Base-by-base conservation (phyloP, 2,329 filamentous ascomycete genomes). In the Xylariaceae sp. region DNA sequence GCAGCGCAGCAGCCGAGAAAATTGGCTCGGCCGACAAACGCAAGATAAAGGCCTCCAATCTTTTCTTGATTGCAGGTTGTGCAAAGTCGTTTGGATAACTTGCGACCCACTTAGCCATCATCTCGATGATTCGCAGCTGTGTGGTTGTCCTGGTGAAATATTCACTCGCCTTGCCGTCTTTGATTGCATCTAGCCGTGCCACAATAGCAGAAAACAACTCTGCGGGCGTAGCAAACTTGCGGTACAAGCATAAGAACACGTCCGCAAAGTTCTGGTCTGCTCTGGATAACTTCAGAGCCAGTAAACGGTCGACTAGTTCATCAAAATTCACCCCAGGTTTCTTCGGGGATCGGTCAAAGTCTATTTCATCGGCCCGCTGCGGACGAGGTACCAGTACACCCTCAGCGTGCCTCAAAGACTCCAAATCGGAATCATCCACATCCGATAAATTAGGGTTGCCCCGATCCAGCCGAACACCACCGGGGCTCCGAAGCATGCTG, bases 31-130 rank as follows among this genome's bases (percentile, higher is more conserved):
- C 81, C 19, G 88, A 81, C n/a, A 97, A 74, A 39, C 85, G 80
- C 16, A 76, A 73, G 34, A 95, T 86, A 64, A 99, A 94, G 21
- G 84, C 84, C 47, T 86, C 82, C 37, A 96, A 75, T 30, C 81
- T 83, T 59, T 80, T 83, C 60, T 85, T 84, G 1, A 90, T 95
- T 19, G 80, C 80, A 1, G 86, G 80, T 57, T 87, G 85, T 1
- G 91, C 91, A 75, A 97, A 96, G 70, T 99, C 94, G 15, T 91
- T 92, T 0, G 94, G 92, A 70, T 97, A 97, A 41, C 86, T 77
- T 15, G 86, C 85, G 1, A 95, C 86, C 94, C 94, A 99, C 68
- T 89, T 88, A 5, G 90, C 89, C 54, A 97, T 76, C 6, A 94
- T 84, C 61, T 88, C 86, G 37, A 96, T 85, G 57, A 92, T 88